Evolutionary conservation across 2,329 filamentous ascomycete genomes (phyloP).

Genomic region (Colletotrichum musicola): DNA sequence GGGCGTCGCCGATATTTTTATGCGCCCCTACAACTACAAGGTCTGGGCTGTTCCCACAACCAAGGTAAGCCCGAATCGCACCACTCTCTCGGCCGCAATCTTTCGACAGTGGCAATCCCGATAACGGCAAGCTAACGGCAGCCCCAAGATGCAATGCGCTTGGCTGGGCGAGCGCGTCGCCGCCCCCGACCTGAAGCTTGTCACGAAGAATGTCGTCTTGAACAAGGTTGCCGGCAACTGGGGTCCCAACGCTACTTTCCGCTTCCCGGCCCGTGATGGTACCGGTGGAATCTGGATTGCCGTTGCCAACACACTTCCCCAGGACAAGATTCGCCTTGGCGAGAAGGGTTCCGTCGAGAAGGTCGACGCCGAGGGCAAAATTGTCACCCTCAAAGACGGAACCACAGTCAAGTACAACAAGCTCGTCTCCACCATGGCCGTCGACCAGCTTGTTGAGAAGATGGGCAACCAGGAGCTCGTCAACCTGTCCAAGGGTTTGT

Average conservation of each 20-base stretch:
- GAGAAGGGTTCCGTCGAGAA: constrained; percentile 86
- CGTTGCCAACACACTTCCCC: constrained; percentile 90
- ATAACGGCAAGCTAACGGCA: neutral
- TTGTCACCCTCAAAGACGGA: constrained; percentile 84
- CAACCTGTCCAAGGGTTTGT: constrained; percentile 87
- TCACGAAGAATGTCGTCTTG: constrained; percentile 94
- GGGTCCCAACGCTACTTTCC: constrained; percentile 98
- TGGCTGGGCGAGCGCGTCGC: constrained; percentile 99
- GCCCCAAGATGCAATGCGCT: constrained; percentile 92
- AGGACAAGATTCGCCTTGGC: constrained; percentile 92
- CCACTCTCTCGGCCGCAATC: neutral
- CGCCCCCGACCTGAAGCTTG: constrained; percentile 92
- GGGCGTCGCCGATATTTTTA: constrained; percentile 94
- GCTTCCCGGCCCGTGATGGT: constrained; percentile 94
- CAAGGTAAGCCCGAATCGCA: constrained; percentile 72
- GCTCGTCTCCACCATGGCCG: constrained; percentile 95
- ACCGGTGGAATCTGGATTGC: constrained; percentile 99
- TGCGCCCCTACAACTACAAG: constrained; percentile 99
- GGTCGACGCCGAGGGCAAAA: constrained; percentile 88
- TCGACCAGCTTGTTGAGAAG: constrained; percentile 87
- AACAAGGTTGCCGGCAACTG: constrained; percentile 97
- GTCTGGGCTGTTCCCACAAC: constrained; percentile 99
- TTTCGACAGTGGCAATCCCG: neutral
- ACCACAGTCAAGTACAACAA: constrained; percentile 92
- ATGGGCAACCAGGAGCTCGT: constrained; percentile 91